Base-by-base conservation (phyloP, 2,329 filamentous ascomycete species). In the Purpureocillium lavendulum region DNA sequence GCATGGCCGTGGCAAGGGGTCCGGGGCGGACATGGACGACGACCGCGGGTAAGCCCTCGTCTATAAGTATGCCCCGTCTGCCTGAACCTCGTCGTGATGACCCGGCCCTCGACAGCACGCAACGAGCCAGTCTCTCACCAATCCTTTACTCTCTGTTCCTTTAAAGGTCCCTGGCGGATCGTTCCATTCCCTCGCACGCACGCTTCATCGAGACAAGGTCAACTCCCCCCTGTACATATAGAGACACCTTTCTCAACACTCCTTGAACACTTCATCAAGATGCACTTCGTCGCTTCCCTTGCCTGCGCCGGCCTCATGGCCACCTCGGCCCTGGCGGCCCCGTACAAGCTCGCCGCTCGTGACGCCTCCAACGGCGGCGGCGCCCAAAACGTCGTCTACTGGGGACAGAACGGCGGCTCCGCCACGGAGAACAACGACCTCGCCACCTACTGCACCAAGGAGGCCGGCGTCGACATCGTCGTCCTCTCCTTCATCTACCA, bases 401-500 rank as follows among this genome's bases (percentile, higher is more conserved):
- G 58, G 41, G 54, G 56, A 7, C 48, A 52, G 30, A 49, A 50
- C 18, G 48, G 48, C 30, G 61, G 48, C 13, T 39, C 38, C 10
- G 31, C 54, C 4, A 46, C 56, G 24, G 59, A 61, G 44, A 59
- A 62, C 45, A 60, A 61, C 31, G 56, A 64, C 44, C 53, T 64
- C 36, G 49, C 53, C 33, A 39, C 50, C 5, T 67, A 67, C 51
- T 68, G 65, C 44, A 57, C 51, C 10, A 42, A 54, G 1, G 49
- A 51, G 8, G 44, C 62, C 1, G 64, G 62, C 12, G 61, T 69
- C 34, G 62, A 69, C 44, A 58, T 69, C 30, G 49, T 70, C 28
- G 63, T 67, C 1, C 52, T 70, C 7, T 52, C 64, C 14, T 69
- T 69, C 46, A 43, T 70, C 7, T 66, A 63, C 48, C 38, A 56